Evolutionary conservation across 345 rosid species (phyloP), one percentile per base, ranked within the genome.

Genomic region (Euphorbia lathyris): DNA sequence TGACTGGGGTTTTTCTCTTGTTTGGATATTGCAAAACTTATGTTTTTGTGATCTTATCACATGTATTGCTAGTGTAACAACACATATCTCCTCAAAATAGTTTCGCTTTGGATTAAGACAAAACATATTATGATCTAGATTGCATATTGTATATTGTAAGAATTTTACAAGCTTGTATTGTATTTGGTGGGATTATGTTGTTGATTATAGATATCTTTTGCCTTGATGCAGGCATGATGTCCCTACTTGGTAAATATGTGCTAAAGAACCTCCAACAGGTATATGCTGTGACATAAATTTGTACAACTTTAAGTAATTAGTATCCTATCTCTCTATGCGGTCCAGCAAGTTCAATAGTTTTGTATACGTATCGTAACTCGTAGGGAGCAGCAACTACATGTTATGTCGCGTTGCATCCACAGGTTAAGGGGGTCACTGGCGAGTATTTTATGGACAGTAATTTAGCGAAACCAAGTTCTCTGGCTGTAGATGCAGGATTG

Each of bases 311-410:
- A 12, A 57, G 5, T 34, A 27, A n/a, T n/a, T n/a, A n/a, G n/a
- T n/a, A 34, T 34, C 38, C 3, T 34, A 2, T 34, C 38, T 2
- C 38, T 34, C 38, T 34, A 34, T 34, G 38, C n/a, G n/a, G n/a
- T n/a, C n/a, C n/a, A n/a, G n/a, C n/a, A n/a, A n/a, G n/a, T n/a
- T n/a, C n/a, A n/a, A n/a, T n/a, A n/a, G n/a, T 34, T 19, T 25
- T 11, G 10, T 52, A 19, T 2, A 16, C 38, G 16, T n/a, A n/a
- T n/a, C n/a, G n/a, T n/a, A n/a, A n/a, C n/a, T n/a, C n/a, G n/a
- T n/a, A 88, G 92, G 97, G 92, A 52, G 92, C 92, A 0, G 92
- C 94, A 48, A 86, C 97, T 26, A 85, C 92, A 55, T 90, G 93
- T 75, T 88, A 85, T 68, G 87, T 81, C 57, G 88, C 97, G 63